These are phyloP conservation scores for Pisolithus sp. DNA, from an alignment of 768 basidiomycete genomes.

Conservation along the genomic window DNA sequence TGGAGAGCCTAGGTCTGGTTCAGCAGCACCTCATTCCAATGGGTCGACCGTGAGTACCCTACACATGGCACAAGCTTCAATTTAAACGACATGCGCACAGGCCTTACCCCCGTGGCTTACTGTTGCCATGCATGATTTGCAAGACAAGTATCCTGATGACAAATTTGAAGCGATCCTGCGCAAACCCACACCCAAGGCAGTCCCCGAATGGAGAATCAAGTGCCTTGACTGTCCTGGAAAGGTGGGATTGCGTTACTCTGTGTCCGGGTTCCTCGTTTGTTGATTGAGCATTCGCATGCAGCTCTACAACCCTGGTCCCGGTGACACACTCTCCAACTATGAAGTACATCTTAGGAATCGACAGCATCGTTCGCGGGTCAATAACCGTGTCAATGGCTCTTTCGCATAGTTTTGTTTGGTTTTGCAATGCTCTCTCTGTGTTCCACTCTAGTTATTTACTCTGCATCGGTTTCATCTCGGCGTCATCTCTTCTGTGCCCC, in stretches of 20 bases:
- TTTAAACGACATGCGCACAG: conserved; percentile 29
- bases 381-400: conserved; percentile 37
- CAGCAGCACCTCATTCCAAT: conserved; percentile 5
- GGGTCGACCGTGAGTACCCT: conserved; percentile 23
- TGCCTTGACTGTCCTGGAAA: conserved; percentile 93
- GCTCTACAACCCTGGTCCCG: conserved; percentile 89
- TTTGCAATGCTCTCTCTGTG: conserved; percentile 3
- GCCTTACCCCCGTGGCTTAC: conserved; percentile 64
- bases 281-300: conserved; percentile 24
- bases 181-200: conserved; percentile 46
- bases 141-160: conserved; percentile 72
- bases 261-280: not conserved
- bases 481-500: conserved; percentile 17
- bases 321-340: conserved; percentile 81
- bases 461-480: conserved; percentile 17
- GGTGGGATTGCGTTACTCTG: conserved; percentile 35
- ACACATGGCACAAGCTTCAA: conserved; percentile 21
- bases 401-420: conserved; percentile 14
- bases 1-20: conserved; percentile 7
- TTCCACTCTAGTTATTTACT: conserved; percentile 5
- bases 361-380: conserved; percentile 69
- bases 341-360: conserved; percentile 89
- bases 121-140: conserved; percentile 60
- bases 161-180: conserved; percentile 71
- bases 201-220: conserved; percentile 84